Conservation (phyloP, 257 asterid genomes). For the Solanum gracilifrons region DNA sequence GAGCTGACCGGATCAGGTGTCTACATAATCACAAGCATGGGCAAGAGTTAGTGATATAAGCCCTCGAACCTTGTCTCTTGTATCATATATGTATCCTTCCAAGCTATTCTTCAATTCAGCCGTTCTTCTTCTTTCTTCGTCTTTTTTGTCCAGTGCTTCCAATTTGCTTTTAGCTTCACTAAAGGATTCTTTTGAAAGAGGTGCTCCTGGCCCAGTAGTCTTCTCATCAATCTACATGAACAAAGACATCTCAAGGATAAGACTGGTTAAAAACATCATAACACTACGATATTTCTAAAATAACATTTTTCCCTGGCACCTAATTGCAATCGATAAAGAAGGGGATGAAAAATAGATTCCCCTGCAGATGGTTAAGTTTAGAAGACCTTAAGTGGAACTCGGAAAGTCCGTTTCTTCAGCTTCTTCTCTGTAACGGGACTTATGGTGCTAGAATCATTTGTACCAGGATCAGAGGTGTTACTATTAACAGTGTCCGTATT, state of each 20-base stretch:
- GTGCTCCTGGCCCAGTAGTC: constrained; percentile 77
- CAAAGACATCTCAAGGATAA: constrained; percentile 5
- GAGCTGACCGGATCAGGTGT: not conserved
- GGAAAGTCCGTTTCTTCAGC: constrained; percentile 81
- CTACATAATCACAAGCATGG: not conserved
- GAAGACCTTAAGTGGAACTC: constrained; percentile 77
- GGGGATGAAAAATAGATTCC: not conserved
- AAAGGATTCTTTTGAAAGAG: constrained; percentile 60
- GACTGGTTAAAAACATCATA: not conserved
- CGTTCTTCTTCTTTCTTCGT: constrained; percentile 88
- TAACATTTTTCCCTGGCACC: not conserved
- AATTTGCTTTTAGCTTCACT: constrained; percentile 57
- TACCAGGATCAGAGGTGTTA: constrained; percentile 29
- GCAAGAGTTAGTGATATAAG: not conserved
- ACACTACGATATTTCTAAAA: not conserved
- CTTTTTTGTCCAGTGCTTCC: constrained; percentile 81
- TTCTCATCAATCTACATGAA: constrained; percentile 59
- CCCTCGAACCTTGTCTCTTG: constrained; percentile 74
- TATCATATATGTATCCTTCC: constrained; percentile 91
- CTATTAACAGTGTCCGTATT: constrained; percentile 28
- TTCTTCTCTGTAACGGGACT: constrained; percentile 75
- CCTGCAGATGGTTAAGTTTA: not conserved
- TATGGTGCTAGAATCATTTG: constrained; percentile 32
- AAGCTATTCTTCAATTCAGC: constrained; percentile 93
- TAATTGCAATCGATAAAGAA: not conserved